Evolutionary conservation across 768 basidiomycete species (phyloP), one percentile per base, ranked within the genome.

Genomic region (Hirschioporus abietinus): DNA sequence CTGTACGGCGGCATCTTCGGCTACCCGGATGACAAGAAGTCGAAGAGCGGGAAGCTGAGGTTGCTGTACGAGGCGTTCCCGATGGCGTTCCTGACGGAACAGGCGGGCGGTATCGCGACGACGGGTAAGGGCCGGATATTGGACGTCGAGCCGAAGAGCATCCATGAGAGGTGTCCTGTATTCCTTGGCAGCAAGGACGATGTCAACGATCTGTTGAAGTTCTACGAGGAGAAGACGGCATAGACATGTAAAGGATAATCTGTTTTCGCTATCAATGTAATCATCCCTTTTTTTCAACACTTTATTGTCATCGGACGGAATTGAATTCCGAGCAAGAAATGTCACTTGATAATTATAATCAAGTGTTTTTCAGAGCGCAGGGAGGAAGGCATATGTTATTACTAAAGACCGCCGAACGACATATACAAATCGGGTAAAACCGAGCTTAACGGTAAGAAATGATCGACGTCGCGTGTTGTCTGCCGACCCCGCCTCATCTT

Each of bases 1-100:
- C 82, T 99, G 3, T 99, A 99, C 74, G 97, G 97, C 25, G 97
- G 97, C 58, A 99, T 99, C 73, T 99, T 99, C 72, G 96, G 95
- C 9, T 99, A 99, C 77, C 97, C 97, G 8, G 89, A 89, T 73
- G 97, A 99, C 80, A 97, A 93, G 86, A 99, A 99, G 86, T 92
- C 87, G 79, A 97, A 96, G 84, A 89, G 79, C 66, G 96, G 97
- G 61, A 99, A 99, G 80, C 83, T 99, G 72, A 85, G 97, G 73
- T 79, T 99, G 74, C 81, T 99, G 60, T 99, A 99, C 72, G 97
- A 99, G 78, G 96, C 94, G 2, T 98, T 97, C 84, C 96, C 96
- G 23, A 97, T 98, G 96, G 92, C 95, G 9, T 96, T 90, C 80
- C 78, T 98, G 75, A 95, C 88, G 1, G 96, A 98, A 73, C 95